Conservation (phyloP, 2,329 filamentous ascomycete genomes). For the Alternaria consortialis region DNA sequence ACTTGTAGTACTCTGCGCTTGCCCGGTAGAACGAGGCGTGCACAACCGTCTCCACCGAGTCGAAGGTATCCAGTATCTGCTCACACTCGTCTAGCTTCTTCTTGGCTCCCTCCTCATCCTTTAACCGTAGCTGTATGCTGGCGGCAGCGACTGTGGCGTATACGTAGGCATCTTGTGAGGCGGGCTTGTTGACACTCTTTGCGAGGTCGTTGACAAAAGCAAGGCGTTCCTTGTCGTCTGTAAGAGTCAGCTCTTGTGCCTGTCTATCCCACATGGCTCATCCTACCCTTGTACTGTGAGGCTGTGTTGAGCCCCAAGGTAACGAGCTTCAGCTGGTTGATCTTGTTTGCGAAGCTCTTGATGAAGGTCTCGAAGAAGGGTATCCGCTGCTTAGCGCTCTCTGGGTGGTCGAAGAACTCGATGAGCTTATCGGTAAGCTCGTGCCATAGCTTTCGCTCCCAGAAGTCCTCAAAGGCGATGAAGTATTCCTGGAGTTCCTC, state of each 20-base stretch:
- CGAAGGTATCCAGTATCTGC: conserved; percentile 87
- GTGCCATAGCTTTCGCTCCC: conserved; percentile 99
- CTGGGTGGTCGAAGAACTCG: conserved; percentile 83
- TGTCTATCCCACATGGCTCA: conserved; percentile 51
- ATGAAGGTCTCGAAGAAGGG: conserved; percentile 94
- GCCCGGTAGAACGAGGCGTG: conserved; percentile 96
- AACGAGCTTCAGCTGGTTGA: conserved; percentile 98
- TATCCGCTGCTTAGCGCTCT: conserved; percentile 85
- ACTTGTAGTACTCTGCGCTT: conserved; percentile 93
- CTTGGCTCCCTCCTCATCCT: conserved; percentile 81
- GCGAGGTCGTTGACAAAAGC: conserved; percentile 83
- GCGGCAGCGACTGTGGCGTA: conserved; percentile 93
- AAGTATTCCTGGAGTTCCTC: conserved; percentile 88
- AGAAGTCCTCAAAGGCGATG: conserved; percentile 92
- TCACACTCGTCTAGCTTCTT: conserved; percentile 89
- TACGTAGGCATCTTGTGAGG: conserved; percentile 94
- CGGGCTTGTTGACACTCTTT: conserved; percentile 88
- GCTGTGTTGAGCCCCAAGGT: conserved; percentile 87
- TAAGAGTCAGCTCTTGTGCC: conserved; percentile 31
- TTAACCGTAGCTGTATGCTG: conserved; percentile 81
- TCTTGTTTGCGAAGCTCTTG: conserved; percentile 95
- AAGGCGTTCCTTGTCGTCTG: conserved; percentile 87
- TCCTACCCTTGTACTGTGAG: conserved; percentile 77
- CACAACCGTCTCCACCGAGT: conserved; percentile 93
- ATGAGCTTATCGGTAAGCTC: conserved; percentile 91